Evolutionary conservation across 176 grass and related monocot species (phyloP).

Genomic region (Paspalum notatum): DNA sequence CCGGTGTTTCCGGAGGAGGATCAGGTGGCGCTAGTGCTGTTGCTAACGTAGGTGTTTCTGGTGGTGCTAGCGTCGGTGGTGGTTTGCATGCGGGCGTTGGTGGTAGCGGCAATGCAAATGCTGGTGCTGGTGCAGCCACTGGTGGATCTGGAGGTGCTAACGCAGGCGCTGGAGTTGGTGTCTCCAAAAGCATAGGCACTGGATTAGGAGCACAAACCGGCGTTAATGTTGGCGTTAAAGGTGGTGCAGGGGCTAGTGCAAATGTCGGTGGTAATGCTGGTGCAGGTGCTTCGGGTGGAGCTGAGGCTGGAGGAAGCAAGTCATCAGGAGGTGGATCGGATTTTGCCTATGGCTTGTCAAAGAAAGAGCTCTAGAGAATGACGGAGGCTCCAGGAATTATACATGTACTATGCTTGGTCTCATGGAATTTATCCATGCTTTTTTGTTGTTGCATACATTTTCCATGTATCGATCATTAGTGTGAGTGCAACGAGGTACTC

Average conservation of each 20-base stretch:
- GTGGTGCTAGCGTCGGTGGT: neutral
- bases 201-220: neutral
- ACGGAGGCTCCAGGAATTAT: neutral
- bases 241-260: neutral
- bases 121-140: neutral
- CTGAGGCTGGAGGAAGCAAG: neutral
- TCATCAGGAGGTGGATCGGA: neutral
- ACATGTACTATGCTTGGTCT: neutral
- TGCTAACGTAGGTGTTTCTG: neutral
- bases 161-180: neutral
- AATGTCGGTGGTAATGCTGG: neutral
- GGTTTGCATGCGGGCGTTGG: neutral
- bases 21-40: neutral
- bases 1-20: neutral
- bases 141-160: neutral
- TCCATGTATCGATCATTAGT: neutral
- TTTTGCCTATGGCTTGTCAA: conserved; percentile 6
- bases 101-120: neutral
- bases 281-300: neutral
- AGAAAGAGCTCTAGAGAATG: conserved; percentile 20
- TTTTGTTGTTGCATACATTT: neutral
- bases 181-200: neutral
- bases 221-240: neutral
- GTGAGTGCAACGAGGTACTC: neutral
- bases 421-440: neutral